Conservation (phyloP, 805 yeast species). For the Ogataea pignaliae region DNA sequence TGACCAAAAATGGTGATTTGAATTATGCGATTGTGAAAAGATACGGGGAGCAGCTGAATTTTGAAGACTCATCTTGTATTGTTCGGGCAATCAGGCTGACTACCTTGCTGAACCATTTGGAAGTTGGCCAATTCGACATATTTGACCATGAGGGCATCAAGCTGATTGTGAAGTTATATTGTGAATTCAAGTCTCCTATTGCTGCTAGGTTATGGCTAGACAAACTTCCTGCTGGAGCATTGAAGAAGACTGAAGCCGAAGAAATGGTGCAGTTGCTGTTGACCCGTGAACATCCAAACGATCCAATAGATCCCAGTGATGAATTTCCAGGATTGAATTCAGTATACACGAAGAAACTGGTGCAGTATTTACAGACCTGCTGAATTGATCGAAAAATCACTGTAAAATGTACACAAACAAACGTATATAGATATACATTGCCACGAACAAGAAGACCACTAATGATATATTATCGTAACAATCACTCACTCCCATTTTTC, state of each 20-base stretch:
- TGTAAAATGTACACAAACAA: slow-evolving; percentile 4
- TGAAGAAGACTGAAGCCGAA: slow-evolving; percentile 6
- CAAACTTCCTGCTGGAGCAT: background rate
- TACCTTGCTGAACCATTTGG: slow-evolving; percentile 14
- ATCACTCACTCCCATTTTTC: slow-evolving; percentile 9
- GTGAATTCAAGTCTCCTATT: slow-evolving; percentile 20
- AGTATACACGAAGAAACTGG: slow-evolving; percentile 3
- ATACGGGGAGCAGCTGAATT: background rate
- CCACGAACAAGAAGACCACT: background rate
- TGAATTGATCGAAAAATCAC: slow-evolving; percentile 1
- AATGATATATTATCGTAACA: background rate
- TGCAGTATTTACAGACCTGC: background rate
- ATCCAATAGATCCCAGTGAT: background rate
- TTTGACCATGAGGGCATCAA: slow-evolving; percentile 9
- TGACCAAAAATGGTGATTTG: background rate
- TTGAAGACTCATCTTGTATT: background rate
- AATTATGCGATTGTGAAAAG: background rate
- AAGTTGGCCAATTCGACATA: slow-evolving; percentile 5
- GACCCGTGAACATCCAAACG: background rate
- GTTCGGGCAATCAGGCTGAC: slow-evolving; percentile 19
- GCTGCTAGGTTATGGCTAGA: slow-evolving; percentile 23
- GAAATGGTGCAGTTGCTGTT: slow-evolving; percentile 2
- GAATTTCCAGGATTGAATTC: slow-evolving; percentile 7
- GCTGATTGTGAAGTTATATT: slow-evolving; percentile 16
- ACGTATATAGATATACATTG: slow-evolving; percentile 1